Percentiles rank a stretch among this genome's conserved stretches.
These are phyloP conservation scores for Globisporangium apiculatum DNA, from an alignment of 352 stramenopile genomes.

Conservation along the genomic window DNA sequence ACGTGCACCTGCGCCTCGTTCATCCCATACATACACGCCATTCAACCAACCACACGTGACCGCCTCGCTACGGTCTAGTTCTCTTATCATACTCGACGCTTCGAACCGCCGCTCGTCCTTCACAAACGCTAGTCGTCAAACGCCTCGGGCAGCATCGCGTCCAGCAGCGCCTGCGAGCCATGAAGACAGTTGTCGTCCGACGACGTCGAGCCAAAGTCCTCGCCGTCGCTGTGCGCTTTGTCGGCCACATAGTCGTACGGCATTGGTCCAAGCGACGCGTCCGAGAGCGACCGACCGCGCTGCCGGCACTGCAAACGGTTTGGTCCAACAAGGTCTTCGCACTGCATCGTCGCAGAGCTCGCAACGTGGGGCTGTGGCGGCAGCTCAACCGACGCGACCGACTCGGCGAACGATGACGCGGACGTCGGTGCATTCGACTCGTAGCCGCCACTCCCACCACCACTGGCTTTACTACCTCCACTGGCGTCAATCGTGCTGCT, in stretches of 20 bases:
- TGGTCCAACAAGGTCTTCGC: not conserved
- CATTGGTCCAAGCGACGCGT: constrained; percentile 12
- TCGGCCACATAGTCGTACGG: constrained; percentile 16
- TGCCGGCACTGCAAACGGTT: not conserved
- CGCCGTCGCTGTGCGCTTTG: constrained; percentile 33
- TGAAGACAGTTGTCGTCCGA: constrained; percentile 19
- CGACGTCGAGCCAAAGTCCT: constrained; percentile 34
- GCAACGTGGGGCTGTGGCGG: not conserved
- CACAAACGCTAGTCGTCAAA: constrained; percentile 3
- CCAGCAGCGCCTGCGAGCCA: constrained; percentile 11
- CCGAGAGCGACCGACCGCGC: constrained; percentile 42
- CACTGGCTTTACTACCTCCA: no score
- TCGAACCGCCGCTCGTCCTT: not conserved
- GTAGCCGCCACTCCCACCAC: not conserved
- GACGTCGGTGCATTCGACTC: constrained; percentile 1
- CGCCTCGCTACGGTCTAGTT: not conserved
- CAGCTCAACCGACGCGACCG: not conserved
- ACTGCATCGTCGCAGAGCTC: no score
- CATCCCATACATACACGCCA: no score
- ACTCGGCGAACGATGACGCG: not conserved
- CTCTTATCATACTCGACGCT: not conserved
- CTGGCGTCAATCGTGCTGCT: no score
- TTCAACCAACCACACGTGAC: not conserved
- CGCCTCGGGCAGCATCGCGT: constrained; percentile 10
- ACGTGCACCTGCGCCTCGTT: no score